Base-by-base conservation (phyloP, 345 rosid genomes). In the Brassica rapa region DNA sequence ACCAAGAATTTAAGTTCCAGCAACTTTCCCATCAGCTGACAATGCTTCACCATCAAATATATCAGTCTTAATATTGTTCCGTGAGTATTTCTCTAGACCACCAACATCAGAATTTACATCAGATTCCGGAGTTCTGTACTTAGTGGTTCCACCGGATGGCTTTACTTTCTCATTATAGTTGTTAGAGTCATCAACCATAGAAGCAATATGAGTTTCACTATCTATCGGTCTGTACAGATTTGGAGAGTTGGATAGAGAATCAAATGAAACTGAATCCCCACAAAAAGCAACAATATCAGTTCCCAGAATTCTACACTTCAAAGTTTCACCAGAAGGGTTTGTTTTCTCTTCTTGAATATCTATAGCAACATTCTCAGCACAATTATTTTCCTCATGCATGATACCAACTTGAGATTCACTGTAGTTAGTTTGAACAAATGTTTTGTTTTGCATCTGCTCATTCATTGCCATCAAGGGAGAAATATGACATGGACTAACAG, bases 21-120 rank as follows among this genome's bases (percentile, higher is more conserved):
- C 80, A 73, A 68, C 74, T 68, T 76, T 81, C 75, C 81, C 82
- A 61, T 75, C 73, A 51, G 84, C 70, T 63, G 77, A 32, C 69
- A 79, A 77, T 15, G 79, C 70, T 84, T 82, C 79, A 33, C 78
- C 74, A 65, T 66, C 62, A 69, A 77, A 65, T 15, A 35, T 55
- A 59, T 72, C 75, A 33, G 61, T 66, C 70, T 57, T 75, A 2
- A 71, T 66, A 27, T 9, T 43, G 74, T 49, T 79, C 27, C 68
- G 70, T 77, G 85, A 59, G 46, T 60, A 35, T 39, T 64, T 83
- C 80, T 84, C 86, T 11, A 81, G 83, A 77, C 82, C 85, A 76
- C 64, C 81, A 59, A 61, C 80, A 77, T 85, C 76, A 81, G 81
- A 78, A 49, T 74, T 37, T 60, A 82, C 39, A 86, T 79, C 86